phyloP scores from a whole-genome alignment of 2,329 filamentous ascomycete species.

The Pseudogymnoascus sp. region DNA sequence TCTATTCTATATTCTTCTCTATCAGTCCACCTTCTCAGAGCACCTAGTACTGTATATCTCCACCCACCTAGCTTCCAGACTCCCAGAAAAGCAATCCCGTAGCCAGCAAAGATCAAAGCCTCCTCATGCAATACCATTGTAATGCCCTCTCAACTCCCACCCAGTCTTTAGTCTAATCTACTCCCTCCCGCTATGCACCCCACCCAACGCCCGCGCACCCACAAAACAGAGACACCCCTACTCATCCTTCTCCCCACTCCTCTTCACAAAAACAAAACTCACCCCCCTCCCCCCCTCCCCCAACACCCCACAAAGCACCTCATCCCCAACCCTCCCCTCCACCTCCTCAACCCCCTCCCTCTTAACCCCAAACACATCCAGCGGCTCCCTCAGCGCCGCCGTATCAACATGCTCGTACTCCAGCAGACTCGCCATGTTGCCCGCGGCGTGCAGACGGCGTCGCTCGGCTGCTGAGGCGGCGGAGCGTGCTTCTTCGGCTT shows the following conservation, averaged over 20 bases:
- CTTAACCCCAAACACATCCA: conserved; percentile 26
- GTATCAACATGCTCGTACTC: conserved; percentile 44
- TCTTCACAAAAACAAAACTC: conserved; percentile 41
- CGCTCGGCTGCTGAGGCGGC: conserved; percentile 26
- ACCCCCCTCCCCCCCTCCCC: conserved; percentile 34
- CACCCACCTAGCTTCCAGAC: not conserved
- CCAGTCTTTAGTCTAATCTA: not conserved
- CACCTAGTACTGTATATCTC: not conserved
- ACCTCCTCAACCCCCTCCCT: conserved; percentile 27
- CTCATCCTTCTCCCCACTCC: not conserved
- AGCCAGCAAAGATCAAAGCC: not conserved
- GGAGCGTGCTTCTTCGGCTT: conserved; percentile 35
- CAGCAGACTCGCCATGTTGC: conserved; percentile 40
- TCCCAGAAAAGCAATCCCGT: not conserved
- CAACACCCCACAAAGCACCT: conserved; percentile 39
- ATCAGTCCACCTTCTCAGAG: not conserved
- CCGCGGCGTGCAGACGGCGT: conserved; percentile 24
- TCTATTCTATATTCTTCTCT: not conserved
- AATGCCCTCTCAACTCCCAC: not conserved
- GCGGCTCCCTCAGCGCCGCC: conserved; percentile 26
- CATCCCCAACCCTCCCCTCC: conserved; percentile 37
- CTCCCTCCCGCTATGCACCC: not conserved
- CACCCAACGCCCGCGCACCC: not conserved
- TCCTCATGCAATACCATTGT: not conserved
- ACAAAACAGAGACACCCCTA: not conserved